Conservation (phyloP, 78 protist species). For the Anaeramoeba flamelloides region DNA sequence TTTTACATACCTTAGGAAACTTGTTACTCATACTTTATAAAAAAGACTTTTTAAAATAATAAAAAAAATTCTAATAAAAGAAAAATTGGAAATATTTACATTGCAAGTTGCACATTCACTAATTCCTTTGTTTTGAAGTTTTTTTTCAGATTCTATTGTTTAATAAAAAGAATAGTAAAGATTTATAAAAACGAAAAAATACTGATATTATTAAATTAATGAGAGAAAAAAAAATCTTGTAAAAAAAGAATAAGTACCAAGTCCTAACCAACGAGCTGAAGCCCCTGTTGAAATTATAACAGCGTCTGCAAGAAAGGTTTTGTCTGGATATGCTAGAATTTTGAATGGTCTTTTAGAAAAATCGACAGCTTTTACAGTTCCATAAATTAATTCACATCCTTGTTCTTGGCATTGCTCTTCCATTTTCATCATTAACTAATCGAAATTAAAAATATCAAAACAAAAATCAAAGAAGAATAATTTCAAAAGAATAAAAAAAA, state of each 20-base stretch:
- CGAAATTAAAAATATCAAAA: conserved; percentile 37
- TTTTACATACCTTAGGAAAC: too few species aligned
- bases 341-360: conserved; percentile 19
- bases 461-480: too few species aligned
- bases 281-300: conserved; percentile 62
- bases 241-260: too few species aligned
- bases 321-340: conserved; percentile 6
- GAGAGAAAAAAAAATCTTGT: too few species aligned
- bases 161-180: too few species aligned
- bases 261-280: conserved; percentile 18
- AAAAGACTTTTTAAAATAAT: too few species aligned
- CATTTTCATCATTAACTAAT: conserved; percentile 36
- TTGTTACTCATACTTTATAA: too few species aligned
- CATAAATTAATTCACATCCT: conserved; percentile 28
- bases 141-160: conserved; percentile 39
- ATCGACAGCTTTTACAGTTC: conserved; percentile 24
- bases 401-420: conserved; percentile 29
- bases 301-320: conserved; percentile 22
- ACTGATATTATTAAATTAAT: too few species aligned
- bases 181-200: too few species aligned
- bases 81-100: conserved; percentile 50
- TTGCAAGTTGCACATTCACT: conserved; percentile 72
- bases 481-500: too few species aligned
- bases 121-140: conserved; percentile 44
- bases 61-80: too few species aligned